A percentile compares a stretch with the other conserved stretches of the same genome.
These are phyloP conservation scores for Cystobasidium pallidum DNA, from an alignment of 1,284 basidiomycete species.

Conservation along the genomic window DNA sequence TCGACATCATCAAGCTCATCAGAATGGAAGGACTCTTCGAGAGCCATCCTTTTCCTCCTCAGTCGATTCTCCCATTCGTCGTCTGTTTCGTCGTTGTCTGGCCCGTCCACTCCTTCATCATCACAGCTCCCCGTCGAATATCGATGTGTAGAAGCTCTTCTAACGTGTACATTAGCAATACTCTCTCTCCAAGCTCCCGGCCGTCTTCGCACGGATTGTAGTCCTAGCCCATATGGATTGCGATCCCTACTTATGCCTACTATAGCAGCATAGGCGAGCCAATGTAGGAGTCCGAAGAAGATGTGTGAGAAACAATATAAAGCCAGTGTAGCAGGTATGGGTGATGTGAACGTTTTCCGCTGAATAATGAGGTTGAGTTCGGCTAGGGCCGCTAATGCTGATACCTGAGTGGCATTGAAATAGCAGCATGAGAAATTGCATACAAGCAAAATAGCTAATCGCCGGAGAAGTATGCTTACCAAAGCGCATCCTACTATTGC, in stretches of 20 bases:
- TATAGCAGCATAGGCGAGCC: constrained; percentile 37
- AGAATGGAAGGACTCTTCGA: constrained; percentile 22
- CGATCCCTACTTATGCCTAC: constrained; percentile 30
- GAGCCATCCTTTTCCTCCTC: constrained; percentile 7
- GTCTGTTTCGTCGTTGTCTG: background rate
- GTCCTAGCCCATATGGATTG: constrained; percentile 42
- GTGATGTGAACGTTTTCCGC: constrained; percentile 27
- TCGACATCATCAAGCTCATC: constrained; percentile 13
- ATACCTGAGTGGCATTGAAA: constrained; percentile 19
- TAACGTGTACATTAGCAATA: constrained; percentile 21
- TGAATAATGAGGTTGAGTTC: constrained; percentile 43
- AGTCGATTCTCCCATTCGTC: constrained; percentile 26
- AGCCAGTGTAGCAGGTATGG: constrained; percentile 13
- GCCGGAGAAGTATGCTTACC: background rate
- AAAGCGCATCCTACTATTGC: constrained; percentile 31
- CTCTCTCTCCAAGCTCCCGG: constrained; percentile 37
- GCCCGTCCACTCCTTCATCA: background rate
- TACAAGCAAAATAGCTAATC: too few relatives aligned
- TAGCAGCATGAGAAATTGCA: constrained; percentile 2
- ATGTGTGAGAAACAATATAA: constrained; percentile 36
- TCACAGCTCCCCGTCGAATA: background rate
- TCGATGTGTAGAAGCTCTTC: constrained; percentile 1
- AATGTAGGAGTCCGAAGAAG: constrained; percentile 41
- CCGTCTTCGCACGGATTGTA: constrained; percentile 23
- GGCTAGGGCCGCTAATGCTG: constrained; percentile 32